Evolutionary conservation across 73 alveolate species (phyloP), one percentile per base, ranked within the genome.

Genomic region (Stentor roeselii): DNA sequence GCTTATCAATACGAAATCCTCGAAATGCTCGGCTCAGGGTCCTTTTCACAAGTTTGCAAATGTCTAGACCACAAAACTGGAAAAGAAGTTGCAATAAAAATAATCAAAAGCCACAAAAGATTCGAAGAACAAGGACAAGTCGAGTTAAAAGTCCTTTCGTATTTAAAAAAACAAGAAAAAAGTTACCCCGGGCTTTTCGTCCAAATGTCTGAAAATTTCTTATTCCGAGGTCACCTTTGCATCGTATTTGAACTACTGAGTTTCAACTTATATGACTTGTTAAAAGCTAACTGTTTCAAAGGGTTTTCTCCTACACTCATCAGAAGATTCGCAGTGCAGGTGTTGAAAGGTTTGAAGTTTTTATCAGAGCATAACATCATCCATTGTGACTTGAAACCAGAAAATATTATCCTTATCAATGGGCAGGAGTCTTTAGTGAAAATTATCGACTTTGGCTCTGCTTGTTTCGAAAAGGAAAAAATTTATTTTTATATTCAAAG

Each of bases 1-100:
- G 59, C 89, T 83, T 91, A 92, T 40, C 75, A 94, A 74, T 93
- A 80, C 86, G 97, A 95, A 85, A 82, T 95, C 3, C 61, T 90
- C 3, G 82, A 91, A 38, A 84, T 75, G 59, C 60, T 93, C 37
- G 98, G 98, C 50, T 87, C 86, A 75, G 98, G 98, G 2, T 84
- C 97, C 0, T 94, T 90, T 78, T 97, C 96, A 4, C 78, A 78
- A 39, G 95, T 93, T 30, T 41, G 76, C 60, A 92, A 90, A 88
- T 92, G 96, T 50, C 86, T 41, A 80, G 97, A 94, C 86, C 89
- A 92, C 38, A 78, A 87, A 75, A 59, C 58, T 3, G 85, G 88
- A 39, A 94, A 86, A 83, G 83, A 75, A 76, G 93, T 87, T 11
- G 95, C 97, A 60, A 37, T 94, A 32, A 94, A 94, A 78, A 92